Evolutionary conservation across 208 protist species (phyloP), one percentile per base, ranked within the genome.

Genomic region (Acanthamoeba royreba): DNA sequence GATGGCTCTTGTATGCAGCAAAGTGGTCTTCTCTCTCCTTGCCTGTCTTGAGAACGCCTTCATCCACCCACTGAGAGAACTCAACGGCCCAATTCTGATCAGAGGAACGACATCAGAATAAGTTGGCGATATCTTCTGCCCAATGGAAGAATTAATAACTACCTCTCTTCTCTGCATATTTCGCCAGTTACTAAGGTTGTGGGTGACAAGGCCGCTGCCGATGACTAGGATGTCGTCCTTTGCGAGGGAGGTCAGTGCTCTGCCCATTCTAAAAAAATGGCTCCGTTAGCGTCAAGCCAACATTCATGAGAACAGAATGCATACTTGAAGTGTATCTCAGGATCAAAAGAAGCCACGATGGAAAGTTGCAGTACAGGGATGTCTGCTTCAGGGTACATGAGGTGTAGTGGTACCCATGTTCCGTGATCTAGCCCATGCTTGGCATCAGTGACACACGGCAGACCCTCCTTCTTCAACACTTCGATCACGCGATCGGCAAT

Each of bases 281-380:
- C n/a, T n/a, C n/a, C n/a, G n/a, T n/a, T n/a, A n/a, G n/a, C n/a
- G n/a, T n/a, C n/a, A n/a, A n/a, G n/a, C n/a, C n/a, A n/a, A n/a
- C n/a, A n/a, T n/a, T n/a, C n/a, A n/a, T n/a, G n/a, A n/a, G n/a
- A n/a, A n/a, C n/a, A n/a, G n/a, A n/a, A n/a, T n/a, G 25, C n/a
- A 35, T 72, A 72, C 61, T 42, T 33, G 35, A 47, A 81, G 69
- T 81, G 69, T 33, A 81, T 7, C n/a, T 85, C 46, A 13, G 97
- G 94, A 86, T 98, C 96, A 33, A 97, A 93, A 19, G 81, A 94
- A 19, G 31, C 31, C 45, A 97, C 72, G 28, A 98, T 79, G 47
- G 97, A 98, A n/a, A 99, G 40, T 49, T 97, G 96, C 22, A 99
- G 83, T 0, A 98, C 96, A 61, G 98, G 98, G n/a, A 99, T 97